Percentiles rank a stretch among this genome's conserved stretches.
Conservation (phyloP, 805 yeast species). For the Brettanomyces naardenensis region DNA sequence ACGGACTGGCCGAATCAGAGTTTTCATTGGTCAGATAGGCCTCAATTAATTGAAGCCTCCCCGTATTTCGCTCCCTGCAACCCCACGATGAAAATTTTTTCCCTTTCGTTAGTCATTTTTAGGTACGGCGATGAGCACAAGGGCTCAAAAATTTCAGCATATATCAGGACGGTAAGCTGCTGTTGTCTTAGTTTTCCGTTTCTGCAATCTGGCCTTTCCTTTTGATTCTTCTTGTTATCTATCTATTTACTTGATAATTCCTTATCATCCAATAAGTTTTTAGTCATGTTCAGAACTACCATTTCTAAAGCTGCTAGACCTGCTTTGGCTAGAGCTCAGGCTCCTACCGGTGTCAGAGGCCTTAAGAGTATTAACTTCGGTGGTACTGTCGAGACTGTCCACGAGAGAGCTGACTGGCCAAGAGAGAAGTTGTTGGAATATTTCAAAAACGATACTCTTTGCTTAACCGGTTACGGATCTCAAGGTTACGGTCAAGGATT, state of each 20-base stretch:
- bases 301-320: slow-evolving; percentile 31
- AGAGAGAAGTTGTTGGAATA: slow-evolving; percentile 89
- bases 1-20: too few relatives aligned
- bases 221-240: background rate
- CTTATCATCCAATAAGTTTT: background rate
- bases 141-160: too few relatives aligned
- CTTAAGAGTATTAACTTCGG: slow-evolving; percentile 94
- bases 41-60: too few relatives aligned
- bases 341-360: slow-evolving; percentile 72
- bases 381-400: slow-evolving; percentile 90
- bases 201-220: too few relatives aligned
- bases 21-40: too few relatives aligned
- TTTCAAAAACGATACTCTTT: slow-evolving; percentile 97
- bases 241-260: background rate
- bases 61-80: too few relatives aligned
- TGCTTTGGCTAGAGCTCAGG: slow-evolving; percentile 31
- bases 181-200: too few relatives aligned
- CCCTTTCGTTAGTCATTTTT: too few relatives aligned
- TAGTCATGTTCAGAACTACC: slow-evolving; percentile 15
- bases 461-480: slow-evolving; percentile 98
- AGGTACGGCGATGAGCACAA: too few relatives aligned
- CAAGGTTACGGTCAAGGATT: slow-evolving; percentile 99
- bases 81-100: too few relatives aligned
- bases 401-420: slow-evolving; percentile 99
- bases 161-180: too few relatives aligned